Conservation (phyloP, 2,329 filamentous ascomycete species). For the Beauveria brongniartii region DNA sequence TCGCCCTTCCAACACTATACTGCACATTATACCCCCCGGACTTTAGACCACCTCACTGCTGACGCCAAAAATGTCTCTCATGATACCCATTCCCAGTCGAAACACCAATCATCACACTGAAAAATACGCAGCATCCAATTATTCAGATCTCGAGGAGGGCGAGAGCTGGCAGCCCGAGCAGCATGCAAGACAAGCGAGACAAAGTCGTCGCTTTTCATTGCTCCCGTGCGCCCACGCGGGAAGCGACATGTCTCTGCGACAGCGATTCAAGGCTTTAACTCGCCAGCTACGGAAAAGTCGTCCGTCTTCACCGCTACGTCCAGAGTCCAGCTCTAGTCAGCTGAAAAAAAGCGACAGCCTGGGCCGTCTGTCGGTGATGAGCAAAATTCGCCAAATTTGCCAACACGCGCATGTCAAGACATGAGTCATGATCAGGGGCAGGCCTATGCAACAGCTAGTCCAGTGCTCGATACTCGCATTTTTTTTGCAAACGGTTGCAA, state of each 20-base stretch:
- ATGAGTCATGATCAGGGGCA: neutral
- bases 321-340: neutral
- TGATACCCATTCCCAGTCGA: slow-evolving; percentile 1
- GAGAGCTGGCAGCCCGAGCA: neutral
- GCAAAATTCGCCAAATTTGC: neutral
- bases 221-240: no score
- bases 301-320: neutral
- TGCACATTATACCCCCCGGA: neutral
- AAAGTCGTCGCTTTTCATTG: neutral
- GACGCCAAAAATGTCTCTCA: slow-evolving; percentile 5
- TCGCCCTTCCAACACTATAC: neutral
- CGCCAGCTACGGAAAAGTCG: neutral
- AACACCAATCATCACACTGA: neutral
- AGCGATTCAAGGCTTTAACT: neutral
- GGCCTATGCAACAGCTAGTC: neutral
- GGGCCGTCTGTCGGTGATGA: neutral
- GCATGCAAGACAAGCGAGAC: neutral
- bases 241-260: neutral
- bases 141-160: neutral
- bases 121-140: neutral
- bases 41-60: neutral
- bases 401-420: neutral
- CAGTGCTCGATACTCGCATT: neutral
- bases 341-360: neutral
- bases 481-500: no score